Conservation (phyloP, 352 stramenopile genomes). For the Phytophthora ramorum region DNA sequence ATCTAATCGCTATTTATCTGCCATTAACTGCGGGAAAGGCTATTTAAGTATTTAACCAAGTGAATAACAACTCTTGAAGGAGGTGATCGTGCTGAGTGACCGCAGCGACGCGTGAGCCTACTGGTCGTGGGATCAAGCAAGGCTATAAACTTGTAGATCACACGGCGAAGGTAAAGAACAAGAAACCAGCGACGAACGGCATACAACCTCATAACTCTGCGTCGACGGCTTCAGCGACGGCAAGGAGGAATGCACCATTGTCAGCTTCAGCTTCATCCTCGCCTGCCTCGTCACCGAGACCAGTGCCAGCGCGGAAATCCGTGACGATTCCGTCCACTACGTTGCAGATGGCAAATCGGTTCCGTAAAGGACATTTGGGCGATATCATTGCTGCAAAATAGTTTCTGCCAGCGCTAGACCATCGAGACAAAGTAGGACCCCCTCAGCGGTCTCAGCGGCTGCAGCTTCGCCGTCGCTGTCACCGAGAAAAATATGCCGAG, state of each 20-base stretch:
- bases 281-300: conserved; percentile 12
- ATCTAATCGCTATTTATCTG: not conserved
- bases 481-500: conserved; percentile 33
- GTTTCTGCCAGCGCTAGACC: conserved; percentile 2
- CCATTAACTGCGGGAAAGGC: not conserved
- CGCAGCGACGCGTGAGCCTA: conserved; percentile 30
- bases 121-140: conserved; percentile 1
- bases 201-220: not conserved
- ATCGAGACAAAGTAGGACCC: not conserved
- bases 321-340: not conserved
- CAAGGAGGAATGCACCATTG: not conserved
- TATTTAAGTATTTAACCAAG: no score
- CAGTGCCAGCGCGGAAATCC: conserved; percentile 13
- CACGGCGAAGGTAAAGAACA: conserved; percentile 1
- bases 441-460: not conserved
- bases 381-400: conserved; percentile 25
- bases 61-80: conserved; percentile 1
- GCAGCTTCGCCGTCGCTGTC: conserved; percentile 9
- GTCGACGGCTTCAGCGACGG: not conserved
- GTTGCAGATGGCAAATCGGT: not conserved
- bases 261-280: conserved; percentile 23
- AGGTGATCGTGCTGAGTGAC: conserved; percentile 44
- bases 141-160: not conserved
- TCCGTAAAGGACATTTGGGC: conserved; percentile 15
- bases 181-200: conserved; percentile 6